A percentile compares a stretch with the other conserved stretches of the same genome.
These are phyloP conservation scores for Kregervanrija pseudodelftensis DNA, from an alignment of 805 yeast species.

Conservation along the genomic window DNA sequence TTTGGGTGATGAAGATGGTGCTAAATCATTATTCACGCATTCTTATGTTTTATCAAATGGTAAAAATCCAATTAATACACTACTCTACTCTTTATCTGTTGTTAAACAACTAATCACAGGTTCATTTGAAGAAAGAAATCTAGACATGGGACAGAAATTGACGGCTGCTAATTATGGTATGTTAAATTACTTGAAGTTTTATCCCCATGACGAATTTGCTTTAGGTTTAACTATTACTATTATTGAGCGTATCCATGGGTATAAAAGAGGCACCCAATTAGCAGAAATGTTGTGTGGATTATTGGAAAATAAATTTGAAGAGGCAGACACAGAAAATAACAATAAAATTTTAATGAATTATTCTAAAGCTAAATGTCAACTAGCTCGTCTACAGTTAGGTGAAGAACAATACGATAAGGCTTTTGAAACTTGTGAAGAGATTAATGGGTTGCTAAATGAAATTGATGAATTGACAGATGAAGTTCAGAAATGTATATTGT, in stretches of 20 bases:
- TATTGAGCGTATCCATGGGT: constrained; percentile 67
- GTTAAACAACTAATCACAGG: constrained; percentile 37
- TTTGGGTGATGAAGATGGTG: constrained; percentile 40
- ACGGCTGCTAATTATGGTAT: constrained; percentile 64
- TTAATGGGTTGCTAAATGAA: constrained; percentile 42
- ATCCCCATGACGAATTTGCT: constrained; percentile 53
- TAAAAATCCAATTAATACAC: constrained; percentile 56
- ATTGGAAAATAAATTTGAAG: constrained; percentile 24
- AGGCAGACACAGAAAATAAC: constrained; percentile 4
- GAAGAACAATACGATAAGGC: constrained; percentile 47
- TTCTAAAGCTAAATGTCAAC: constrained; percentile 57
- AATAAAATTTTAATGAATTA: constrained; percentile 37
- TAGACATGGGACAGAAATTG: constrained; percentile 56
- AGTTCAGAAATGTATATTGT: constrained; percentile 33
- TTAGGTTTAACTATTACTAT: constrained; percentile 46
- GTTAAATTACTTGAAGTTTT: constrained; percentile 52
- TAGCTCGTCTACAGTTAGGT: constrained; percentile 69
- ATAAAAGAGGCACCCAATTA: constrained; percentile 42
- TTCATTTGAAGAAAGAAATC: constrained; percentile 40
- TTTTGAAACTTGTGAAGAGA: constrained; percentile 50
- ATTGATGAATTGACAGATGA: constrained; percentile 28
- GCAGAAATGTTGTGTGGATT: constrained; percentile 40
- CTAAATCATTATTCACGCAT: constrained; percentile 63
- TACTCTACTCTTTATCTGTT: constrained; percentile 61
- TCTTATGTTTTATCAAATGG: constrained; percentile 76